Evolutionary conservation across 331 rosid species (phyloP), one percentile per base, ranked within the genome.

Genomic region (Erythrophleum ivorense): DNA sequence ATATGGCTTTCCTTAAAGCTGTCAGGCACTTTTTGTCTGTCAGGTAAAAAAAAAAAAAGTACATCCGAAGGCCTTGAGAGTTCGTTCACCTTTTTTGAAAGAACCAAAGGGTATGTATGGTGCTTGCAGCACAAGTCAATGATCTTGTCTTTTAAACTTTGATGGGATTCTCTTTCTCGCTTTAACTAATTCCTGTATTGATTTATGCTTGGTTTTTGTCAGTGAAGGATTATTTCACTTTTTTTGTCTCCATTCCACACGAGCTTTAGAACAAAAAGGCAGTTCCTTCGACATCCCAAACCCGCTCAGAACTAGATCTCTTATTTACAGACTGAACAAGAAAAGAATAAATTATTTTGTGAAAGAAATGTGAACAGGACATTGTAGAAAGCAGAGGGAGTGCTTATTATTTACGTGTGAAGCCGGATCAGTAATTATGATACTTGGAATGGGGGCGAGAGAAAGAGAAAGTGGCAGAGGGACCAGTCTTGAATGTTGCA

Each of bases 41-140:
- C 3, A n/a, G 24, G 60, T 18, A 0, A n/a, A 18, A 66, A 66
- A 66, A 33, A 8, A 66, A 40, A 38, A 3, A 0, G 3, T 4
- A 13, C 72, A 66, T 66, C 40, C 8, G 53, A 67, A 67, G 53
- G 18, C 41, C 9, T 43, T 1, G 33, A 43, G 49, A 15, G 18
- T 16, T 43, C 7, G 2, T n/a, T 10, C 8, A 1, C 53, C 36
- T 43, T 68, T 68, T 41, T 6, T 14, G 5, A 45, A 69, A 41
- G 88, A 58, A 74, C 74, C 31, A 74, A 66, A 69, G 77, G 21
- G 59, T 3, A 71, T n/a, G n/a, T n/a, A n/a, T 19, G 45, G 15
- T 78, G 65, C 74, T 75, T 18, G 58, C 73, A 66, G 75, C 84
- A 77, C 76, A 50, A 67, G 80, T 59, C 59, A 74, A 80, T 77